Percentiles rank a stretch among this genome's conserved stretches.
These are phyloP conservation scores for Vigna mungo DNA, from an alignment of 306 rosid species.

Conservation along the genomic window DNA sequence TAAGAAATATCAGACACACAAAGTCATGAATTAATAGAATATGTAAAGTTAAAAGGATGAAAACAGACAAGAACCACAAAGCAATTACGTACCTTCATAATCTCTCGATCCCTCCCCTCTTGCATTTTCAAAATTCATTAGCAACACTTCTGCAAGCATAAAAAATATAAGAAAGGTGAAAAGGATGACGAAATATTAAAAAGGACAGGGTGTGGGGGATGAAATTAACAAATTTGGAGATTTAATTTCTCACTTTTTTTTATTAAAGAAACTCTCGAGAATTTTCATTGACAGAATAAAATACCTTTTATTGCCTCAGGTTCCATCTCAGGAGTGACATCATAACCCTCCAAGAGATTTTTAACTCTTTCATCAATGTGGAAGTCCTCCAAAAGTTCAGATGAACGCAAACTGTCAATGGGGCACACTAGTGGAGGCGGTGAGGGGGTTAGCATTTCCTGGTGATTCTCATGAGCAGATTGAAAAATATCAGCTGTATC, in stretches of 20 bases:
- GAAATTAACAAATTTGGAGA: slow-evolving; percentile 24
- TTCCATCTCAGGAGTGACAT: slow-evolving; percentile 90
- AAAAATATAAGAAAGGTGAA: slow-evolving; percentile 33
- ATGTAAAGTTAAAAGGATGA: background rate
- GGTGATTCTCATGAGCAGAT: slow-evolving; percentile 49
- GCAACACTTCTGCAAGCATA: slow-evolving; percentile 80
- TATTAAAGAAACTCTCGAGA: slow-evolving; percentile 24
- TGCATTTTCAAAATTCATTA: slow-evolving; percentile 66
- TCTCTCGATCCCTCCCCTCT: slow-evolving; percentile 61
- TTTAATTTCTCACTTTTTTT: background rate
- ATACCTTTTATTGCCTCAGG: slow-evolving; percentile 81
- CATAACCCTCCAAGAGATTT: slow-evolving; percentile 70
- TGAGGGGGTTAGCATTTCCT: slow-evolving; percentile 46
- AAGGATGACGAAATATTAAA: slow-evolving; percentile 35
- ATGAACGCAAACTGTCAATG: slow-evolving; percentile 42
- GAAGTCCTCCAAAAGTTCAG: slow-evolving; percentile 66
- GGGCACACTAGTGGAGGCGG: slow-evolving; percentile 45
- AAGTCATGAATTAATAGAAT: slow-evolving; percentile 3
- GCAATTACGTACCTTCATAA: slow-evolving; percentile 63
- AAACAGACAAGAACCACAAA: slow-evolving; percentile 11
- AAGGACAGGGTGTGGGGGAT: background rate
- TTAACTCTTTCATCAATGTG: slow-evolving; percentile 86
- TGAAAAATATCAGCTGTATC: slow-evolving; percentile 69
- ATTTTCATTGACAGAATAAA: slow-evolving; percentile 33
- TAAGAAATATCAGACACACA: slow-evolving; percentile 29